phyloP scores from a whole-genome alignment of 202 grass and related monocot species.

The Panicum hallii region DNA sequence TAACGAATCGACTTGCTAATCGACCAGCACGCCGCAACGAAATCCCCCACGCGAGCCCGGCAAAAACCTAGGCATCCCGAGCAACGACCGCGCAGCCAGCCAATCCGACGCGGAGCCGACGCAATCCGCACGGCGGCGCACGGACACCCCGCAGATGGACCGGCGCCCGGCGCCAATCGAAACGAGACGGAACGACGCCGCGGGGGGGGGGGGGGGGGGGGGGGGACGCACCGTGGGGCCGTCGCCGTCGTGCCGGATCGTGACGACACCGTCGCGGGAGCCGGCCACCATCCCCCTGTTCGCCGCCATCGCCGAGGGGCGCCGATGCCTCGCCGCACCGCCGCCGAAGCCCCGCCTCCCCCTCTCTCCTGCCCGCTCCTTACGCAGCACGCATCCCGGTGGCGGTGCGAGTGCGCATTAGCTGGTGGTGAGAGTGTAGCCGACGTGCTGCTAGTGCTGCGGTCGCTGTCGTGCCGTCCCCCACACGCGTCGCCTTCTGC shows the following conservation, averaged over 20 bases:
- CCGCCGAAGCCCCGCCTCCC: background rate
- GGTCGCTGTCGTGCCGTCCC: background rate
- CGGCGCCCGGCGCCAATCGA: background rate
- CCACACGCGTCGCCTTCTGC: background rate
- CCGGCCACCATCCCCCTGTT: conserved; percentile 60
- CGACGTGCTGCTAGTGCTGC: background rate
- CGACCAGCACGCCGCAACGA: background rate
- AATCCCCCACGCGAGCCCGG: background rate
- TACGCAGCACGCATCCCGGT: conserved; percentile 19
- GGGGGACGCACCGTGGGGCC: conserved; percentile 28
- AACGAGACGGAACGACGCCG: background rate
- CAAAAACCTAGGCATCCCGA: conserved; percentile 9
- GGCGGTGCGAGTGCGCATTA: background rate
- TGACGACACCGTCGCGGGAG: conserved; percentile 59
- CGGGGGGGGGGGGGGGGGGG: background rate
- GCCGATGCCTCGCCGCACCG: conserved; percentile 12
- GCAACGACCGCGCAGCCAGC: background rate
- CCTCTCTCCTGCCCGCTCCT: background rate
- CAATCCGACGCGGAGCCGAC: background rate
- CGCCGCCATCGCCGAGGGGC: conserved; percentile 39
- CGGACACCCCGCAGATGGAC: background rate
- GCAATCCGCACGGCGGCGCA: background rate
- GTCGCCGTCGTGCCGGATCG: conserved; percentile 56
- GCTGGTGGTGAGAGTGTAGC: conserved; percentile 10
- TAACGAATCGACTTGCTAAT: background rate